Conservation (phyloP, 345 rosid genomes). For the Gossypium stocksii region DNA sequence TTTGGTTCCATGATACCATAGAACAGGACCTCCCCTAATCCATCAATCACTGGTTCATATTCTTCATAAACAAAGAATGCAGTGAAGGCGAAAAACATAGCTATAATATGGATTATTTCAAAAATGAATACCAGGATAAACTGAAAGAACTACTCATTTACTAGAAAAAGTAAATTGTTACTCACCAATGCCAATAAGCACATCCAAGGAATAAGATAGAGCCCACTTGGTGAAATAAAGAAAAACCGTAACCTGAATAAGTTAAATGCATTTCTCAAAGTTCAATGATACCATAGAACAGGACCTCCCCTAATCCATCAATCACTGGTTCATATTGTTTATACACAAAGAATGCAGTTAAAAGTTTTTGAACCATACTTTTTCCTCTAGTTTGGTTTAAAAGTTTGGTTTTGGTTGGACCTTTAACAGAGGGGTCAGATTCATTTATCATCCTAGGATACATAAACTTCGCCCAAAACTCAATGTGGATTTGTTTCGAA, state of each 20-base stretch:
- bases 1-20: slow-evolving; percentile 24
- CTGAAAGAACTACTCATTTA: background rate
- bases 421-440: background rate
- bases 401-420: background rate
- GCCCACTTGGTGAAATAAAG: slow-evolving; percentile 43
- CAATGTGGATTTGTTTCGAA: background rate
- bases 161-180: background rate
- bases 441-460: background rate
- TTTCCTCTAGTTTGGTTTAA: no score
- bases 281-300: no score
- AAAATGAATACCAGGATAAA: slow-evolving; percentile 20
- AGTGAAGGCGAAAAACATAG: slow-evolving; percentile 57
- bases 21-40: slow-evolving; percentile 30
- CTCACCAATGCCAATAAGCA: slow-evolving; percentile 51
- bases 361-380: background rate
- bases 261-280: background rate
- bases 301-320: no score
- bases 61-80: slow-evolving; percentile 77
- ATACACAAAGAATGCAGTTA: no score
- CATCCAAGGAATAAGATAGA: slow-evolving; percentile 35
- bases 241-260: slow-evolving; percentile 37
- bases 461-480: background rate
- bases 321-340: no score
- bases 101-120: slow-evolving; percentile 39
- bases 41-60: slow-evolving; percentile 64